phyloP scores from a whole-genome alignment of 352 stramenopile genomes.

The Phytophthora sansomeana region DNA sequence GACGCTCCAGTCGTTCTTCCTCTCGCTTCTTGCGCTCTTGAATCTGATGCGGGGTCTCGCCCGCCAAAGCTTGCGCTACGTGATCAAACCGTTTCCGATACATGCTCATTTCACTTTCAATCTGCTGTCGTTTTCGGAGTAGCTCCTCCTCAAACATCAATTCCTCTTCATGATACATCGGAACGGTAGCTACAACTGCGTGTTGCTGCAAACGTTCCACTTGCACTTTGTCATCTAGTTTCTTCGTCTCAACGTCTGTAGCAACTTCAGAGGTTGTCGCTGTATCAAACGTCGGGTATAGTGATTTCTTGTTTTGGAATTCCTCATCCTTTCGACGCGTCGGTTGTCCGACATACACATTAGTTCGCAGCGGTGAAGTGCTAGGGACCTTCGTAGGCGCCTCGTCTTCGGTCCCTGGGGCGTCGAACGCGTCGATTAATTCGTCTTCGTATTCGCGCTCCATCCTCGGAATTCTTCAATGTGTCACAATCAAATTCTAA shows the following conservation, averaged over 20 bases:
- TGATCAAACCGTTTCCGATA: conserved; percentile 64
- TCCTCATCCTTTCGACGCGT: conserved; percentile 11
- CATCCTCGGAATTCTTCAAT: conserved; percentile 30
- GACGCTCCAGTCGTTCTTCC: conserved; percentile 53
- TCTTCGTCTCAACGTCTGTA: background rate
- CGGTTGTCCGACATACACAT: conserved; percentile 3
- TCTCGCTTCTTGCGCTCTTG: conserved; percentile 59
- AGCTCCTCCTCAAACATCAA: conserved; percentile 30
- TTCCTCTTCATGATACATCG: conserved; percentile 6
- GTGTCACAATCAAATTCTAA: conserved; percentile 22
- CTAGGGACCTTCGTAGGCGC: conserved; percentile 3
- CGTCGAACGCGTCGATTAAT: conserved; percentile 80
- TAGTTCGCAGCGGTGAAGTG: conserved; percentile 2
- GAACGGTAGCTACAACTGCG: background rate
- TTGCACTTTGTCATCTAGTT: conserved; percentile 4
- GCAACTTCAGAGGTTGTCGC: conserved; percentile 1
- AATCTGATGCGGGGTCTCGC: conserved; percentile 73
- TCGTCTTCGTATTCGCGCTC: conserved; percentile 48
- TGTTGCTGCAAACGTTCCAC: background rate
- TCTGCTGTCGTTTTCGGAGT: conserved; percentile 35
- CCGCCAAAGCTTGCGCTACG: conserved; percentile 67
- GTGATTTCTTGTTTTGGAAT: conserved; percentile 2
- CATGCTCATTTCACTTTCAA: conserved; percentile 50
- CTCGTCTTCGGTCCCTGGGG: conserved; percentile 3
- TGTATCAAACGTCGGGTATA: conserved; percentile 46